Conservation (phyloP, 768 basidiomycete genomes). For the Lepiota brunneoincarnata region DNA sequence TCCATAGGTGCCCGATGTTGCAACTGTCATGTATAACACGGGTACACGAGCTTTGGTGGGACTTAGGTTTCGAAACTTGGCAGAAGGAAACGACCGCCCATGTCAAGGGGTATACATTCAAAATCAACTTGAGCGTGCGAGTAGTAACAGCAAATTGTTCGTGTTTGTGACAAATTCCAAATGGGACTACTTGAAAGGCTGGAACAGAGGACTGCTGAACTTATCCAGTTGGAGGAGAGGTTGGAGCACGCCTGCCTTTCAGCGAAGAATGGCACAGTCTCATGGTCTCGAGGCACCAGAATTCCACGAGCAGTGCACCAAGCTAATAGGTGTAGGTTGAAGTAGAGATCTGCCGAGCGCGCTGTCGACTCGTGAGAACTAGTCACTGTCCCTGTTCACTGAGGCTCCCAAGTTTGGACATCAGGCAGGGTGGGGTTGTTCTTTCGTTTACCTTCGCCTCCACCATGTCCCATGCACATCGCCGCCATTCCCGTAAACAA, state of each 20-base stretch:
- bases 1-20: no score
- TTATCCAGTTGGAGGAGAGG: neutral
- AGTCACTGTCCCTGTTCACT: constrained; percentile 15
- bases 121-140: no score
- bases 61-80: no score
- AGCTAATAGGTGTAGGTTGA: constrained; percentile 5
- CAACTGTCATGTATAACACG: no score
- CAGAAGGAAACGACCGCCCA: no score
- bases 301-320: neutral
- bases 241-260: neutral
- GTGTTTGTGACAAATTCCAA: no score
- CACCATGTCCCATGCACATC: constrained; percentile 36
- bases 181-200: no score
- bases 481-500: constrained; percentile 39
- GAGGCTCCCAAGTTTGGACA: constrained; percentile 17
- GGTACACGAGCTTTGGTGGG: no score
- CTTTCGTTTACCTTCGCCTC: constrained; percentile 12
- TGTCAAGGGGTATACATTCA: no score
- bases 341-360: constrained; percentile 13
- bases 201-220: no score
- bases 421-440: constrained; percentile 12
- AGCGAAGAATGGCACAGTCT: neutral
- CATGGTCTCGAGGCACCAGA: constrained; percentile 5
- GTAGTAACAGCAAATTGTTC: no score
- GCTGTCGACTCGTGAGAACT: constrained; percentile 24